Evolutionary conservation across 2,329 filamentous ascomycete species (phyloP), one percentile per base, ranked within the genome.

Genomic region (Aspergillus proliferans): DNA sequence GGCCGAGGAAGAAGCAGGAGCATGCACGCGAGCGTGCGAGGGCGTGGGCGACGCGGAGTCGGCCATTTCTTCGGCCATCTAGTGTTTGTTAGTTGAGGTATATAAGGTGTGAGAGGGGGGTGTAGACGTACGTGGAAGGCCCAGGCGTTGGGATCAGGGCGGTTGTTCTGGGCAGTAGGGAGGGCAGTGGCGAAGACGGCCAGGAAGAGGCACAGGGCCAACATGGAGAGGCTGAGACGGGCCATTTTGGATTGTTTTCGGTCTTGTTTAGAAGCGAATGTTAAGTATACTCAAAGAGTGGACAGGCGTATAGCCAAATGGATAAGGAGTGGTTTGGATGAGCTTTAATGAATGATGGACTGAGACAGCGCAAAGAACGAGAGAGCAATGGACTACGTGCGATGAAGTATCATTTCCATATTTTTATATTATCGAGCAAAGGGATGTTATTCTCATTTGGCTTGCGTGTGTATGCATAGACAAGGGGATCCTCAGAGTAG

Each of bases 121-220:
- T 22, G 8, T 15, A 10, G 9, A 14, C 38, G 38, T 40, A 40
- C 38, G 38, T 40, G 38, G 38, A 33, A 55, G 26, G 2, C 19
- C 18, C 18, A 49, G 22, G 5, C 14, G 19, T 1, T 43, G 22
- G 8, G 9, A n/a, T 19, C 41, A 2, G 14, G 22, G 6, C 41
- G 22, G 19, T 43, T 26, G 41, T 45, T 21, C n/a, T 33, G 14
- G 22, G 19, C 24, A 38, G 55, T 48, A 1, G 67, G 67, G 45
- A 63, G 48, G 2, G 66, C 65, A 28, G 62, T 50, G 34, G 60
- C 59, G 26, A 63, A 45, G 6, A 63, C 49, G 6, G 63, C 66
- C 24, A 70, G 55, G 45, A 61, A 52, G 22, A 68, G 51, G 45
- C 63, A 56, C 40, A 61, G 47, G 15, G 64, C 58, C 24, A 67